These are phyloP conservation scores for Erodium moschatum DNA, from an alignment of 441 rosid genomes.

Conservation along the genomic window DNA sequence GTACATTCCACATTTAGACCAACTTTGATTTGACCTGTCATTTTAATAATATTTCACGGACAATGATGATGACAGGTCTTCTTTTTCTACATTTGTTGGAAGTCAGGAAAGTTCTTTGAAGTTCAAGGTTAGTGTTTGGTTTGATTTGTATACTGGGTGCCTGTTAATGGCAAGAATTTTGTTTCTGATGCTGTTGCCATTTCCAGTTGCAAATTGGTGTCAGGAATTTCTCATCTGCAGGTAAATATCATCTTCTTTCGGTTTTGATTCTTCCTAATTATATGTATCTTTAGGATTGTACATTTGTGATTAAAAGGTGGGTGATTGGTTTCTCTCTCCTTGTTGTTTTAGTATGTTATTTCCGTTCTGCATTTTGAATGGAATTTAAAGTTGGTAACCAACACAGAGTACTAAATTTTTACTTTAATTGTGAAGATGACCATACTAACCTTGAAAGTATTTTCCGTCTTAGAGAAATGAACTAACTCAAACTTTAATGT, in stretches of 20 bases:
- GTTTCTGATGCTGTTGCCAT: conserved; percentile 18
- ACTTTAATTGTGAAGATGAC: too few relatives aligned
- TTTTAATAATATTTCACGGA: conserved; percentile 9
- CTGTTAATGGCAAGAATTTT: conserved; percentile 8
- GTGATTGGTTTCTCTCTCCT: too few relatives aligned
- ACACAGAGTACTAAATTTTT: too few relatives aligned
- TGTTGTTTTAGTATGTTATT: too few relatives aligned
- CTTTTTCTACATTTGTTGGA: conserved; percentile 28
- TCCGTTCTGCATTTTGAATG: too few relatives aligned
- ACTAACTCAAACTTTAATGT: too few relatives aligned
- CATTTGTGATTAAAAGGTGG: too few relatives aligned
- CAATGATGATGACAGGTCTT: conserved; percentile 38
- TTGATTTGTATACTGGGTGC: conserved; percentile 11
- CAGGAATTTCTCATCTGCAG: conserved; percentile 60
- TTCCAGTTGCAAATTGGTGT: conserved; percentile 56
- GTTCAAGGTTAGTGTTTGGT: conserved; percentile 36
- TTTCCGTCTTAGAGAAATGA: too few relatives aligned
- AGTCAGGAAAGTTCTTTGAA: conserved; percentile 33
- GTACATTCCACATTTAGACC: neutral
- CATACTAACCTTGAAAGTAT: too few relatives aligned
- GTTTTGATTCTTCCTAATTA: neutral
- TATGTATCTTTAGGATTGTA: neutral
- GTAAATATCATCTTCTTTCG: conserved; percentile 30
- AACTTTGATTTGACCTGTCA: conserved; percentile 9
- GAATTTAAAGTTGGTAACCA: too few relatives aligned